phyloP scores from a whole-genome alignment of 2,329 filamentous ascomycete species.

The Sclerotinia spermophila region DNA sequence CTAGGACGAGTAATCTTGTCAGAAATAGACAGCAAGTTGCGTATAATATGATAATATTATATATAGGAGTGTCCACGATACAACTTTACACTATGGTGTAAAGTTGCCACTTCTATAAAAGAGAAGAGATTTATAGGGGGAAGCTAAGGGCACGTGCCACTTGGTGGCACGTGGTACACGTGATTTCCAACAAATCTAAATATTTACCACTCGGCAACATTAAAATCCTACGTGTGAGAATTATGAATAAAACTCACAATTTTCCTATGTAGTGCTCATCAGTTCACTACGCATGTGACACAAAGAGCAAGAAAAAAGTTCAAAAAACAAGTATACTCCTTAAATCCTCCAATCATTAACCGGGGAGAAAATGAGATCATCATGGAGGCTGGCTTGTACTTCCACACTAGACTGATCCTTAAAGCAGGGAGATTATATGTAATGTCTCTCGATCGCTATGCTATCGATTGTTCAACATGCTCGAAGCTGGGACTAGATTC shows the following conservation, averaged over 20 bases:
- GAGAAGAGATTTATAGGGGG: no score
- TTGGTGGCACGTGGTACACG: no score
- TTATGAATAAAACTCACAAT: neutral
- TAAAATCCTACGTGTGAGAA: neutral
- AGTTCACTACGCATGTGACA: neutral
- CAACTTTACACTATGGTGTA: no score
- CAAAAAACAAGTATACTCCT: neutral
- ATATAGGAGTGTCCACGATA: no score
- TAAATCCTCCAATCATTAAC: neutral
- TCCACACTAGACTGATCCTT: neutral
- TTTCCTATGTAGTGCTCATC: neutral
- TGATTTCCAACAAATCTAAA: no score
- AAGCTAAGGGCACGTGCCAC: no score
- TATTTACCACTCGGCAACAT: neutral
- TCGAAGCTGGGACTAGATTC: neutral
- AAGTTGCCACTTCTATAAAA: no score
- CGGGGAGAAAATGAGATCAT: neutral
- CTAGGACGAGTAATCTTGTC: no score
- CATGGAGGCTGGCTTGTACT: neutral
- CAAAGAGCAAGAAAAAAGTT: neutral
- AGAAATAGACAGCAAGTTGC: no score
- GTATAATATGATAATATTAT: no score
- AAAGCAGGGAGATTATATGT: neutral
- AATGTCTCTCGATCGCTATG: no score
- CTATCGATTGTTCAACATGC: neutral